These are phyloP conservation scores for Yamadazyma tumulicola DNA, from an alignment of 805 yeast species.

Conservation along the genomic window DNA sequence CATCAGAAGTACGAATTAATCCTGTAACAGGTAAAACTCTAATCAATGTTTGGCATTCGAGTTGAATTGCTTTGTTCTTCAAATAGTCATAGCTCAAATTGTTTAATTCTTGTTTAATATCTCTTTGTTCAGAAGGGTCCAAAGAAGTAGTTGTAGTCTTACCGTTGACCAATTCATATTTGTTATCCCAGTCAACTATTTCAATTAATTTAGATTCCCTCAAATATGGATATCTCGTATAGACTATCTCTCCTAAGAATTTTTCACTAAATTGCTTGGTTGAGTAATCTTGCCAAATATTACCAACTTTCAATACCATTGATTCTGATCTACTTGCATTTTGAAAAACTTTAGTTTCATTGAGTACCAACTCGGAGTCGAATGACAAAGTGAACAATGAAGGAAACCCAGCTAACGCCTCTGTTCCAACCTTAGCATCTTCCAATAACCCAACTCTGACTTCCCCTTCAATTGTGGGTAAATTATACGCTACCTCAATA, in stretches of 20 bases:
- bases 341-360: constrained; percentile 75
- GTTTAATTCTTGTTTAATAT: constrained; percentile 40
- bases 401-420: constrained; percentile 87
- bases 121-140: constrained; percentile 27
- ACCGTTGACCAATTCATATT: constrained; percentile 36
- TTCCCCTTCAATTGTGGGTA: constrained; percentile 46
- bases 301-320: constrained; percentile 60
- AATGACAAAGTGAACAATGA: constrained; percentile 70
- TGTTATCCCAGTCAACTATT: constrained; percentile 52
- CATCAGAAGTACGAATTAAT: constrained; percentile 58
- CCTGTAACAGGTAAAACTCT: constrained; percentile 79
- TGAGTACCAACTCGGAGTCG: constrained; percentile 48
- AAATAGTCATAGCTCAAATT: constrained; percentile 42
- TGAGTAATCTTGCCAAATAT: constrained; percentile 52
- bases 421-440: constrained; percentile 67
- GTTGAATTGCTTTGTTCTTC: constrained; percentile 57
- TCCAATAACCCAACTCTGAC: constrained; percentile 56
- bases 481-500: constrained; percentile 52
- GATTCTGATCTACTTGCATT: constrained; percentile 83
- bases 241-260: constrained; percentile 60
- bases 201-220: constrained; percentile 71
- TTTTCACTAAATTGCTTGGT: constrained; percentile 64
- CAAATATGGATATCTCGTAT: constrained; percentile 87
- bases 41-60: constrained; percentile 55
- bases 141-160: constrained; percentile 4